phyloP scores from a whole-genome alignment of 2,329 filamentous ascomycete genomes.

The Claviceps digitariae region DNA sequence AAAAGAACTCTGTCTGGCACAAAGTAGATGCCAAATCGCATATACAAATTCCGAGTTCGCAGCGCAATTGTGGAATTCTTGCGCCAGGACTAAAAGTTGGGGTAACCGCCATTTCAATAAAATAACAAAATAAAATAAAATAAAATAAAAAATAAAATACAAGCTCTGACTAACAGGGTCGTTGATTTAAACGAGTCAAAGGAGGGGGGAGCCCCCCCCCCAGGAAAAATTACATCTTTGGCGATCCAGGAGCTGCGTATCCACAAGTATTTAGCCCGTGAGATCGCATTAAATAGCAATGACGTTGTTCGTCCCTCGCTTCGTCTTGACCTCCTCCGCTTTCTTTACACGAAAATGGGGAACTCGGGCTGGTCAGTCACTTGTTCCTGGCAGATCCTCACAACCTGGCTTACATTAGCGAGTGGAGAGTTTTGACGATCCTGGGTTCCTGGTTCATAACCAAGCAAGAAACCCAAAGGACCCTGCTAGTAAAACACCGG shows the following conservation, averaged over 20 bases:
- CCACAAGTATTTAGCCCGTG: not conserved
- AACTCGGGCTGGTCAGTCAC: not conserved
- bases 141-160: not conserved
- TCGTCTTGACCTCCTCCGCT: not conserved
- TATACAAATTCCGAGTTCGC: too few species aligned
- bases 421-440: not conserved
- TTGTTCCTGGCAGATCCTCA: constrained; percentile 1
- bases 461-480: not conserved
- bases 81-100: not conserved
- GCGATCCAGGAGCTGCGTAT: not conserved
- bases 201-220: too few species aligned
- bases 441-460: not conserved
- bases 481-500: not conserved
- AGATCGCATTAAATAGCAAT: constrained; percentile 3
- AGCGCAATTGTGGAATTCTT: not conserved
- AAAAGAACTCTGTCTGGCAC: too few species aligned
- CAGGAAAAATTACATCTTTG: not conserved
- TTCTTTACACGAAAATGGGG: not conserved
- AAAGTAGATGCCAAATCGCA: too few species aligned
- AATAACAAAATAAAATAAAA: too few species aligned
- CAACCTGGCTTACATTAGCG: constrained; percentile 1
- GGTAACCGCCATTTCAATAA: not conserved
- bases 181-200: not conserved
- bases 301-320: constrained; percentile 3
- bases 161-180: not conserved